Percentiles rank a stretch among this genome's conserved stretches.
Conservation (phyloP, 208 protist species). For the Acanthamoeba culbertsoni region DNA sequence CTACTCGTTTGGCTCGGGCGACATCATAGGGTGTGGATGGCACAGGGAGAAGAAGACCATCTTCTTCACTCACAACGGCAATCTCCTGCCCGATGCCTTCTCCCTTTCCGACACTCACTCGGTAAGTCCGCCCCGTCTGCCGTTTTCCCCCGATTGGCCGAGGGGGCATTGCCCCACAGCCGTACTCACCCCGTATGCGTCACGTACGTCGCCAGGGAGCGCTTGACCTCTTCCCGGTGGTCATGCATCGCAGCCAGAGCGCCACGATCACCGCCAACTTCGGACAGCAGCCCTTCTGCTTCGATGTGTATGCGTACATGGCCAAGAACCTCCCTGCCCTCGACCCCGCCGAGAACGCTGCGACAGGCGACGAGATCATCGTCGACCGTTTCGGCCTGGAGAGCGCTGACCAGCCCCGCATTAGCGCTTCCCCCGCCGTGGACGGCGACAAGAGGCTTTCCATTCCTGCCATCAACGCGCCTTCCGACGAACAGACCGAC, state of each 20-base stretch:
- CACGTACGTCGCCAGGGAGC: not conserved
- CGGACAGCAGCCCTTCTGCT: constrained; percentile 44
- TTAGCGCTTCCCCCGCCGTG: too few relatives aligned
- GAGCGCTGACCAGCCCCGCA: not conserved
- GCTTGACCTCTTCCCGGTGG: not conserved
- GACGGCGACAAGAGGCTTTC: not conserved
- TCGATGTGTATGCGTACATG: constrained; percentile 16
- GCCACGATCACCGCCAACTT: not conserved
- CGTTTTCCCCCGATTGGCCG: not conserved
- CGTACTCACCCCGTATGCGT: not conserved
- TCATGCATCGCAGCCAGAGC: not conserved
- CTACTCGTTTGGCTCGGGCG: not conserved
- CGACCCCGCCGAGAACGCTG: not conserved
- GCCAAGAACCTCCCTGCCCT: not conserved
- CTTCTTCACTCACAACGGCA: constrained; percentile 58
- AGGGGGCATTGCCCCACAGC: not conserved
- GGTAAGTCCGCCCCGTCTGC: not conserved
- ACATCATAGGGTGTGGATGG: constrained; percentile 44
- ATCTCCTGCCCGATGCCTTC: not conserved
- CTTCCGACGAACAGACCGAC: too few relatives aligned
- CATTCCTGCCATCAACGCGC: not conserved
- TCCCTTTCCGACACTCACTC: not conserved
- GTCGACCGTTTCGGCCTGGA: not conserved
- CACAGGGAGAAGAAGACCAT: not conserved
- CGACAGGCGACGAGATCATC: not conserved